Evolutionary conservation across 1,139 yeast species (phyloP).

Genomic region (Kodamaea alishanica): DNA sequence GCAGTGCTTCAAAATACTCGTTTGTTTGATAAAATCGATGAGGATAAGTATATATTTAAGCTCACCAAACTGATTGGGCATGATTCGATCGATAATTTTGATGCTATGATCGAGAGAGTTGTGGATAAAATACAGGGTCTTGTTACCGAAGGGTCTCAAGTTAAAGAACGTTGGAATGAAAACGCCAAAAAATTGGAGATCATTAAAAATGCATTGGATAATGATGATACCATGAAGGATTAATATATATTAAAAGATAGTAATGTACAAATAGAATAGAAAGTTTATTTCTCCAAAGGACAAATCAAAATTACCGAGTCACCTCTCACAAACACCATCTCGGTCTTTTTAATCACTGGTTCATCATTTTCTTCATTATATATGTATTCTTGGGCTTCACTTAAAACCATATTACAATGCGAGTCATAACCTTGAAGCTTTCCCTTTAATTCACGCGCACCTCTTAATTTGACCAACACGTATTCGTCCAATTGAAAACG

Average conservation of each 20-base stretch:
- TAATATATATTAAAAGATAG: conserved; percentile 1
- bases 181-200: conserved; percentile 33
- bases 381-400: conserved; percentile 87
- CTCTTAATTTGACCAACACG: conserved; percentile 86
- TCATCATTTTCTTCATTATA: conserved; percentile 49
- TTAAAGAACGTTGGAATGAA: conserved; percentile 34
- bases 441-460: conserved; percentile 93
- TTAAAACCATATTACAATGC: conserved; percentile 92
- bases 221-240: conserved; percentile 7
- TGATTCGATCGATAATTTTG: conserved; percentile 31
- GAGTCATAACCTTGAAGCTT: conserved; percentile 92
- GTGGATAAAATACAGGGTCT: conserved; percentile 25
- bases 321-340: conserved; percentile 94
- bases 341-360: conserved; percentile 58
- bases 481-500: conserved; percentile 83
- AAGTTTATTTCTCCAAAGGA: conserved; percentile 25
- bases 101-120: conserved; percentile 26
- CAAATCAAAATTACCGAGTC: conserved; percentile 86
- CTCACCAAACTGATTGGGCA: conserved; percentile 9
- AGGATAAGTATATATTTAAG: conserved; percentile 20
- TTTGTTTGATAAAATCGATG: conserved; percentile 22
- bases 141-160: conserved; percentile 27
- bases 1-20: conserved; percentile 11
- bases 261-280: conserved; percentile 5
- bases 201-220: conserved; percentile 20